These are phyloP conservation scores for Phlebiopsis gigantea DNA, from an alignment of 768 basidiomycete species.

Conservation along the genomic window DNA sequence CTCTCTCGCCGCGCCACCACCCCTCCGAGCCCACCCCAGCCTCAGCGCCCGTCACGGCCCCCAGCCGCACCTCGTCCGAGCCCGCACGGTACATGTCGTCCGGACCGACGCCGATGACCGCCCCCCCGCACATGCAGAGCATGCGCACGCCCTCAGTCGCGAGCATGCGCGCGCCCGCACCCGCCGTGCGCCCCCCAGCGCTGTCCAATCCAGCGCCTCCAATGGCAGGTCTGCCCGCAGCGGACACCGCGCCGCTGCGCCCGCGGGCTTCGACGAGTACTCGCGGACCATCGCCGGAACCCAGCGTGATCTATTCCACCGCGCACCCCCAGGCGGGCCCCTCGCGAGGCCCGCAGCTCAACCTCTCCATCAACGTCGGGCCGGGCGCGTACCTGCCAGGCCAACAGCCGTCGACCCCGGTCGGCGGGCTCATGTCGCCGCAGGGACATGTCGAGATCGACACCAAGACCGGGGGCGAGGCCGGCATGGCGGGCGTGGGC, in stretches of 20 bases:
- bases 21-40: constrained; percentile 8
- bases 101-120: background rate
- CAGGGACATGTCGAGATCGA: constrained; percentile 38
- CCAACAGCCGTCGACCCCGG: background rate
- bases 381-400: background rate
- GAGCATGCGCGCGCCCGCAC: background rate
- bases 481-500: constrained; percentile 90
- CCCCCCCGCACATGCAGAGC: background rate
- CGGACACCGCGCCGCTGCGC: constrained; percentile 1
- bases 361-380: constrained; percentile 1
- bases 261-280: constrained; percentile 10
- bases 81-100: constrained; percentile 12
- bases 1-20: constrained; percentile 6
- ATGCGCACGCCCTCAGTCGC: too few species aligned
- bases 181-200: constrained; percentile 16
- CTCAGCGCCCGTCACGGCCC: constrained; percentile 2
- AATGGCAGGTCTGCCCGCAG: background rate
- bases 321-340: background rate
- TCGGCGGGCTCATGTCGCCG: constrained; percentile 5
- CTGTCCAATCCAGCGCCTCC: constrained; percentile 11
- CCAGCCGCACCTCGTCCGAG: constrained; percentile 15
- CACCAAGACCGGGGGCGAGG: constrained; percentile 70
- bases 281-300: background rate
- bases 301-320: constrained; percentile 12
- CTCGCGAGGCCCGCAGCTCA: background rate